A percentile compares a stretch with the other conserved stretches of the same genome.
phyloP scores from a whole-genome alignment of 805 yeast genomes.

The Tetrapisispora iriomotensis region DNA sequence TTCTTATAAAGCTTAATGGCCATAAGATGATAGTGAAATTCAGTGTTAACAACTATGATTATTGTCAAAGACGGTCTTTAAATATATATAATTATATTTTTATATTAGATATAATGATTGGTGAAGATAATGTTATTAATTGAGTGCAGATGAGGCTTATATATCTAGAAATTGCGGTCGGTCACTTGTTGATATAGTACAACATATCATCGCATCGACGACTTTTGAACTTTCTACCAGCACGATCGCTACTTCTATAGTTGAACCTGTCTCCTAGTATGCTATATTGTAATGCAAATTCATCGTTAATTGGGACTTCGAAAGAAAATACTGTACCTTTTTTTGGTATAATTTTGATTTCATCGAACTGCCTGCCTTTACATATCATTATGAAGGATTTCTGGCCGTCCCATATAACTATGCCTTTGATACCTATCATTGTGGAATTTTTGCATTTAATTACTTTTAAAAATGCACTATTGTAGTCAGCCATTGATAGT shows the following conservation, averaged over 20 bases:
- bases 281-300: conserved; percentile 43
- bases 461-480: conserved; percentile 63
- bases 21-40: too few relatives aligned
- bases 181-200: conserved; percentile 15
- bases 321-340: conserved; percentile 54
- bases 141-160: neutral
- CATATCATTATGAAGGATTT: conserved; percentile 51
- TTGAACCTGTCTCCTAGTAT: conserved; percentile 73
- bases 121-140: too few relatives aligned
- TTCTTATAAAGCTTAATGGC: too few relatives aligned
- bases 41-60: too few relatives aligned
- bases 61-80: too few relatives aligned
- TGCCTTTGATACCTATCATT: conserved; percentile 56
- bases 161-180: neutral
- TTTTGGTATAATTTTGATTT: conserved; percentile 58
- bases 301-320: conserved; percentile 33
- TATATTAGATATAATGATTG: too few relatives aligned
- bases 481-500: conserved; percentile 68
- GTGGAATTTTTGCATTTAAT: conserved; percentile 45
- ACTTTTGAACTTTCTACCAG: conserved; percentile 75
- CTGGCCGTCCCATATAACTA: conserved; percentile 78
- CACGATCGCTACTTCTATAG: conserved; percentile 67
- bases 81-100: too few relatives aligned
- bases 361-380: conserved; percentile 41
- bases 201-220: conserved; percentile 56